Evolutionary conservation across 495 filamentous ascomycete species (phyloP).

Genomic region (Trichoderma reesei): DNA sequence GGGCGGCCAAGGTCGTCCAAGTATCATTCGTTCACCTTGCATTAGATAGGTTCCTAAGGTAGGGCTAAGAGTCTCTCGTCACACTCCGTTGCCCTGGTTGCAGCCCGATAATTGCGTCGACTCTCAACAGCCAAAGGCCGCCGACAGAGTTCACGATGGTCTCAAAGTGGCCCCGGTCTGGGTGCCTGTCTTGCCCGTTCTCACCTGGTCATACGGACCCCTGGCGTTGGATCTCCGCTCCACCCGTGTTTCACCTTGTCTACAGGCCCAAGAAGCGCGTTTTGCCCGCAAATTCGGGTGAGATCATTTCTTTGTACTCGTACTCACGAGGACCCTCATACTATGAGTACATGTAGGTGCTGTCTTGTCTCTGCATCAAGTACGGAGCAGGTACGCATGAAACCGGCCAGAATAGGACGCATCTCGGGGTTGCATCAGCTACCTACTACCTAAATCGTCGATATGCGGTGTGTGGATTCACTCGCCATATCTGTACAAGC

Average conservation of each 20-base stretch:
- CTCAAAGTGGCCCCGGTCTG: background rate
- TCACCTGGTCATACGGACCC: background rate
- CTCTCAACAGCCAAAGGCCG: background rate
- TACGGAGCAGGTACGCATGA: background rate
- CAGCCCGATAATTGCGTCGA: background rate
- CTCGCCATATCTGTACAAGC: too few relatives aligned
- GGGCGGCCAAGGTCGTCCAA: too few relatives aligned
- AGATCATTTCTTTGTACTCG: too few relatives aligned
- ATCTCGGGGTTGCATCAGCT: background rate
- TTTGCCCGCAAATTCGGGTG: background rate
- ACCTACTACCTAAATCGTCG: too few relatives aligned
- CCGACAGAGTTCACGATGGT: background rate
- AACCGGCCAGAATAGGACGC: background rate
- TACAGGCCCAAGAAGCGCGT: background rate
- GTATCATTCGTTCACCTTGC: too few relatives aligned
- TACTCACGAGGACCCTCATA: too few relatives aligned
- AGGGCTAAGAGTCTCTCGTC: too few relatives aligned
- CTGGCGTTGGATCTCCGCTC: background rate
- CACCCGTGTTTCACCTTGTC: constrained; percentile 6
- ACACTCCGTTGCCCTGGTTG: too few relatives aligned
- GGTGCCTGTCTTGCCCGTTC: background rate
- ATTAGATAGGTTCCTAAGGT: too few relatives aligned
- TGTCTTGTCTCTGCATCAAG: too few relatives aligned
- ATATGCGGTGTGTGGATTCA: too few relatives aligned
- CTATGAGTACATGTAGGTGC: too few relatives aligned